These are phyloP conservation scores for Vachellia pachyceras DNA, from an alignment of 306 rosid species.

Conservation along the genomic window DNA sequence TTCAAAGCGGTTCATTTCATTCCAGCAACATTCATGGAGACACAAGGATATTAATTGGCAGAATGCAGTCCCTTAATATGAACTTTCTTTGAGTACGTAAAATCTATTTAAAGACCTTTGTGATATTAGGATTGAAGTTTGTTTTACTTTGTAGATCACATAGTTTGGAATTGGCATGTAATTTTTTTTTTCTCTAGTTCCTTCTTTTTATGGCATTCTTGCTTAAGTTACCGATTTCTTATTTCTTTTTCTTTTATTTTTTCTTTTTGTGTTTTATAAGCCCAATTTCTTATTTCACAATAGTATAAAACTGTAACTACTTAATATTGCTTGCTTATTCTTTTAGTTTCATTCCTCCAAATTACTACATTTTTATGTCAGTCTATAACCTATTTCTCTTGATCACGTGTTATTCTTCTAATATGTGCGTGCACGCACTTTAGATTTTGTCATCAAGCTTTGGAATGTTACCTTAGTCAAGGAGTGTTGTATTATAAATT, in stretches of 20 bases:
- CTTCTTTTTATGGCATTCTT: slow-evolving; percentile 16
- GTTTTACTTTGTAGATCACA: not conserved
- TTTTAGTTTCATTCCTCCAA: not conserved
- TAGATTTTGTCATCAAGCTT: slow-evolving; percentile 5
- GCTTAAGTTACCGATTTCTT: not conserved
- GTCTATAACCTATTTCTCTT: slow-evolving; percentile 14
- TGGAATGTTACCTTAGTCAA: not conserved
- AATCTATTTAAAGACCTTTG: slow-evolving; percentile 22
- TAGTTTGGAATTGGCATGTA: slow-evolving; percentile 12
- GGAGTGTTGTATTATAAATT: slow-evolving; percentile 11
- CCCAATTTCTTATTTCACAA: not conserved
- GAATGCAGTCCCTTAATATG: slow-evolving; percentile 19
- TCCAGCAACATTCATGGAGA: not conserved
- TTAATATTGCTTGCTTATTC: not conserved
- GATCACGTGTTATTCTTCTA: slow-evolving; percentile 9
- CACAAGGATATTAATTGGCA: not conserved
- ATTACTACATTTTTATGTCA: slow-evolving; percentile 18
- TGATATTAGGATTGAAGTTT: not conserved
- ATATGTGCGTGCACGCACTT: not conserved
- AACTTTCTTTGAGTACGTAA: slow-evolving; percentile 24
- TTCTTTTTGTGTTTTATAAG: too few species aligned
- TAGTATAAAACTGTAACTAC: not conserved
- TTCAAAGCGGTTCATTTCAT: slow-evolving; percentile 23
- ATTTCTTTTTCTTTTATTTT: not conserved
- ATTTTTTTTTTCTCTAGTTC: not conserved